phyloP scores from a whole-genome alignment of 352 stramenopile genomes.

The Pythium utonaiense region DNA sequence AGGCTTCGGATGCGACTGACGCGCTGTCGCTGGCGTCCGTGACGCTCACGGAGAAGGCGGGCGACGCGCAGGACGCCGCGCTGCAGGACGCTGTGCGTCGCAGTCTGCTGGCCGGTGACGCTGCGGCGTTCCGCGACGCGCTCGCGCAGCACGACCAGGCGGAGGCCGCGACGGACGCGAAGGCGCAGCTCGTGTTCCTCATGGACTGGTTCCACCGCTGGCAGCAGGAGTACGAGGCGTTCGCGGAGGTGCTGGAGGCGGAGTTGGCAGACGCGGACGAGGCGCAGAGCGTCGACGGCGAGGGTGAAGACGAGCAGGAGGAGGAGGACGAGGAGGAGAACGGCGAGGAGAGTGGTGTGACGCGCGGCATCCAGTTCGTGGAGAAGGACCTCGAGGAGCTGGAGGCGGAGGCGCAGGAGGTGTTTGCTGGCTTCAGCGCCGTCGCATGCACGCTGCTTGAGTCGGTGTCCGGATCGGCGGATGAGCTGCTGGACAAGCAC shows the following conservation, averaged over 20 bases:
- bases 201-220: slow-evolving; percentile 87
- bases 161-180: slow-evolving; percentile 18
- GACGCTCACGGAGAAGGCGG: slow-evolving; percentile 35
- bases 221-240: slow-evolving; percentile 85
- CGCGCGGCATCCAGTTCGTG: slow-evolving; percentile 23
- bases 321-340: slow-evolving; percentile 11
- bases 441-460: slow-evolving; percentile 54
- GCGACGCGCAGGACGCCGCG: slow-evolving; percentile 28
- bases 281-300: slow-evolving; percentile 16
- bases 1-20: slow-evolving; percentile 26
- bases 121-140: slow-evolving; percentile 38
- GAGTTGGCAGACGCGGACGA: slow-evolving; percentile 40
- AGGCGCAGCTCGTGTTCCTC: slow-evolving; percentile 56
- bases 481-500: slow-evolving; percentile 62
- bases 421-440: slow-evolving; percentile 63
- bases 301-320: slow-evolving; percentile 21
- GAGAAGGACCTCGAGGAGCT: slow-evolving; percentile 75
- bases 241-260: slow-evolving; percentile 62
- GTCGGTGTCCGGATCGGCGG: slow-evolving; percentile 31
- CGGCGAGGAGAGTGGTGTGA: neutral
- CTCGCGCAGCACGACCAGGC: slow-evolving; percentile 24
- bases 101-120: slow-evolving; percentile 54
- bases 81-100: slow-evolving; percentile 55
- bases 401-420: slow-evolving; percentile 58
- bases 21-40: slow-evolving; percentile 38